phyloP scores from a whole-genome alignment of 495 filamentous ascomycete genomes.

The Friedmanniomyces simplex region DNA sequence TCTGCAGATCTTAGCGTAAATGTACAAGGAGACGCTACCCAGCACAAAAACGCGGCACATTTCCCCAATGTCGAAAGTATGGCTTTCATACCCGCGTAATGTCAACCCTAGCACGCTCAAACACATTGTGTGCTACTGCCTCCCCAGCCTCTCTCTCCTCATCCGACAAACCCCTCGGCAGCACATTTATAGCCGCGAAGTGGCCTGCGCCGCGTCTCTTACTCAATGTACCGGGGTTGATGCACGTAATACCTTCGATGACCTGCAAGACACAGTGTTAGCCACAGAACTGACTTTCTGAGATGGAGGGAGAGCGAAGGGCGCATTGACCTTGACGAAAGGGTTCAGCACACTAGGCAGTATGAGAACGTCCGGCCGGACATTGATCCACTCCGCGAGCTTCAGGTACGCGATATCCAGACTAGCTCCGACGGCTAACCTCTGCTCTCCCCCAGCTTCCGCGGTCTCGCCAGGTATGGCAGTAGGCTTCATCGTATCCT shows the following conservation, averaged over 20 bases:
- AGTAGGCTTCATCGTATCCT: constrained; percentile 47
- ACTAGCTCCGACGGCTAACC: constrained; percentile 56
- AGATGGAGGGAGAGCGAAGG: too few relatives aligned
- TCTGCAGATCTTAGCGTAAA: too few relatives aligned
- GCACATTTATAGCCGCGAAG: constrained; percentile 64
- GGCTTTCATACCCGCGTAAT: constrained; percentile 59
- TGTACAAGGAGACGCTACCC: too few relatives aligned
- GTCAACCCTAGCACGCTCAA: constrained; percentile 74
- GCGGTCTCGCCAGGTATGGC: constrained; percentile 22
- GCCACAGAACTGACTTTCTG: too few relatives aligned
- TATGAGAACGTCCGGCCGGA: constrained; percentile 74
- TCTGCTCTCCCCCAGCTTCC: constrained; percentile 42
- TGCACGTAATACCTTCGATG: constrained; percentile 69
- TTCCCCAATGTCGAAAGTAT: too few relatives aligned
- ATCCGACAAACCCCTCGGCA: constrained; percentile 48
- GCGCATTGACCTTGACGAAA: constrained; percentile 87
- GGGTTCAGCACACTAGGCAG: constrained; percentile 71
- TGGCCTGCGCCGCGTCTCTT: constrained; percentile 72
- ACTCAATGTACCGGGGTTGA: constrained; percentile 82
- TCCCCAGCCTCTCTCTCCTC: constrained; percentile 47
- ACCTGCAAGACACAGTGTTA: constrained; percentile 55
- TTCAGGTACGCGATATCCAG: constrained; percentile 80
- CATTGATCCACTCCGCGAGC: constrained; percentile 78
- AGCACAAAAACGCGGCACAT: too few relatives aligned
- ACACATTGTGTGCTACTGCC: constrained; percentile 60